phyloP scores from a whole-genome alignment of 148 eudicot genomes.

The Cornus controversa region DNA sequence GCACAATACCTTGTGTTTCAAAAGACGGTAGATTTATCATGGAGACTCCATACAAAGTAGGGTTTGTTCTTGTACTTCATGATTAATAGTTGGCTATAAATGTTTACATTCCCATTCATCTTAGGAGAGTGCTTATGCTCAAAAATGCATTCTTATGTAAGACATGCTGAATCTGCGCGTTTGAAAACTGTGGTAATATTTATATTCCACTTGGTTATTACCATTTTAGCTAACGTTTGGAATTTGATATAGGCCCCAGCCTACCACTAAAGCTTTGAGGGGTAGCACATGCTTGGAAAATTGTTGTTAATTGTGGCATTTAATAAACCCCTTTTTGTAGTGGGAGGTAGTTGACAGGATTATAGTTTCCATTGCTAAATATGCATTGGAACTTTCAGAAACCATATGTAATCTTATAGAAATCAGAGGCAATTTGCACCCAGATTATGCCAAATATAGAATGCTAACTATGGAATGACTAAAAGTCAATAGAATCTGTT shows the following conservation, averaged over 20 bases:
- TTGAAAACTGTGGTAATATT: neutral
- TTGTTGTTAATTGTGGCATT: neutral
- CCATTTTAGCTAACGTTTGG: neutral
- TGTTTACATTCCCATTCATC: neutral
- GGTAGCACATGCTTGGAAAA: neutral
- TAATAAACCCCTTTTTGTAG: neutral
- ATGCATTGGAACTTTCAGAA: neutral
- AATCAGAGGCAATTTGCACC: neutral
- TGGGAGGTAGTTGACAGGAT: neutral
- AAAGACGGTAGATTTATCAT: constrained; percentile 89
- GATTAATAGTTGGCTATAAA: neutral
- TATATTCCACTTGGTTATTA: neutral
- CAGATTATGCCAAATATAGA: no score
- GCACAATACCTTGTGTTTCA: constrained; percentile 94
- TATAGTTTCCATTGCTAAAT: neutral
- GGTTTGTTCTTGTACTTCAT: constrained; percentile 22
- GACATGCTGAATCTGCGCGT: neutral
- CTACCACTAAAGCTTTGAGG: constrained; percentile 2
- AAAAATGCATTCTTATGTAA: neutral
- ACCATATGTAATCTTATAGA: neutral
- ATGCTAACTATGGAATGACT: no score
- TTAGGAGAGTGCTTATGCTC: neutral
- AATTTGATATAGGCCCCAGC: neutral
- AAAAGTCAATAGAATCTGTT: no score
- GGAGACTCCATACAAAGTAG: constrained; percentile 89